Conservation (phyloP, 768 basidiomycete species). For the Postia placenta region DNA sequence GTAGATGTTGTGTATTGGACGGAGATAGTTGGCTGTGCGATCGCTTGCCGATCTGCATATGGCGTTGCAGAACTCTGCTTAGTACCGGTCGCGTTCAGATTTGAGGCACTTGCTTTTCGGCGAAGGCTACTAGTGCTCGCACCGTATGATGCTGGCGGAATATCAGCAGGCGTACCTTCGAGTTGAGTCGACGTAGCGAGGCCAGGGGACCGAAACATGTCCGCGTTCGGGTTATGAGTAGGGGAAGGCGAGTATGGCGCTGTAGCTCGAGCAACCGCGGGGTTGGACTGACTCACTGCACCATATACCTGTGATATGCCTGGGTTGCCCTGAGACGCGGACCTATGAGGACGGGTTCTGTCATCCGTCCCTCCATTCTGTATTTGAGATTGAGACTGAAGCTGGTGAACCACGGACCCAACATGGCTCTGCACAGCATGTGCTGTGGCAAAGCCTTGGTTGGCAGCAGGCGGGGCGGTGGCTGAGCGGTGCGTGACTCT, state of each 20-base stretch:
- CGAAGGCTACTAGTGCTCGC: neutral
- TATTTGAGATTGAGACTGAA: neutral
- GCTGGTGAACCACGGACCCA: neutral
- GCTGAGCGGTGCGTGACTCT: neutral
- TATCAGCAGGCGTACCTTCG: neutral
- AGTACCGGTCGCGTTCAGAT: neutral
- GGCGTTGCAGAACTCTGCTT: neutral
- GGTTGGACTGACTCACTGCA: neutral
- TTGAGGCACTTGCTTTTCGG: neutral
- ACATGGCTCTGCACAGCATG: neutral
- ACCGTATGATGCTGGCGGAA: neutral
- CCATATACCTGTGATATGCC: neutral
- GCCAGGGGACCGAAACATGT: neutral
- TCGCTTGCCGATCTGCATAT: neutral
- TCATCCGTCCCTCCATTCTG: neutral
- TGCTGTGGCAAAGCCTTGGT: neutral
- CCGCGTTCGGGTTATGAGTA: neutral
- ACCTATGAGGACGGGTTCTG: neutral
- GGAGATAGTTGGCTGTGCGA: neutral
- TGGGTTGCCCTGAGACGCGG: neutral
- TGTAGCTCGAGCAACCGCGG: neutral
- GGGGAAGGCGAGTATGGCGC: neutral
- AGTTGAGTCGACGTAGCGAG: neutral
- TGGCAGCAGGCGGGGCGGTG: neutral
- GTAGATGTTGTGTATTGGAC: slow-evolving; percentile 1